Evolutionary conservation across 345 rosid species (phyloP), one percentile per base, ranked within the genome.

Genomic region (Brassica rapa): DNA sequence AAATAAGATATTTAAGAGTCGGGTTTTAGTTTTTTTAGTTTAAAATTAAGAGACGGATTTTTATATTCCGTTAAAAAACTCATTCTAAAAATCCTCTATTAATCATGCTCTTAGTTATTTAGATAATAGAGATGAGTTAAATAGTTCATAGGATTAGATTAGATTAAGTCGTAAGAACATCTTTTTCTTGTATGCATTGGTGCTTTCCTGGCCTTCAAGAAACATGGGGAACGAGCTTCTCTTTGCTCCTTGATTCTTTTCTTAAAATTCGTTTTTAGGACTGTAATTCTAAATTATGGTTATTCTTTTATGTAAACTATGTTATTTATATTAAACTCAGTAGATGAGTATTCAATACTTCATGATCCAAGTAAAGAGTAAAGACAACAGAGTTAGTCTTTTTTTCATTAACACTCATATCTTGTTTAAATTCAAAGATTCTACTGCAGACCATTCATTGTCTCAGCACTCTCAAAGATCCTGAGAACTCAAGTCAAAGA

Each of bases 261-360:
- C 53, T 9, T 11, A 6, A 35, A 0, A 57, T 75, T 74, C 4
- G 14, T 41, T 41, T 41, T 41, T 2, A 41, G 1, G 11, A 41
- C 49, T 41, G 49, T 9, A 65, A 55, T 4, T 73, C 65, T 79
- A 73, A 67, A 66, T 66, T 72, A 71, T 66, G n/a, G 55, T 72
- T 39, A 29, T 37, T 1, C 51, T 56, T 30, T 55, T 33, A 1
- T 49, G 78, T 46, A 66, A 11, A 35, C 46, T 72, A 71, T 73
- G 5, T 46, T 68, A 9, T 62, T 27, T 51, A 55, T 19, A 51
- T 49, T 15, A 2, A 70, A 71, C 32, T 27, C 76, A 41, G 5
- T 53, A 70, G 23, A 77, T 6, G 23, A 56, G 60, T 27, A 32
- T 23, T 27, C 62, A 71, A 65, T 29, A 71, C 51, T 53, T 56